Percentiles rank a stretch among this genome's conserved stretches.
Conservation (phyloP, 495 filamentous ascomycete species). For the Xylona heveae region DNA sequence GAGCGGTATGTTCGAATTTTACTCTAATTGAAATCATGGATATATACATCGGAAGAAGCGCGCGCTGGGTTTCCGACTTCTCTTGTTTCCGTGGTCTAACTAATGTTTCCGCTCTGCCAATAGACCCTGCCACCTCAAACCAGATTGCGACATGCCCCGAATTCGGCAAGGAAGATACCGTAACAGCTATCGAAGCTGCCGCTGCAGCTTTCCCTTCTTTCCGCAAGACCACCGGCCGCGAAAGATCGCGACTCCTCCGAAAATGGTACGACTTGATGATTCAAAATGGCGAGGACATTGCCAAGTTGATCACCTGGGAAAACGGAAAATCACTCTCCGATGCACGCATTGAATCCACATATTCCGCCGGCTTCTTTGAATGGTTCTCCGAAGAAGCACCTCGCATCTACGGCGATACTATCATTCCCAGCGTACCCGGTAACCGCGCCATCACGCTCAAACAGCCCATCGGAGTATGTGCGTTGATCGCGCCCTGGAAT, state of each 20-base stretch:
- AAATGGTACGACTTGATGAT: constrained; percentile 83
- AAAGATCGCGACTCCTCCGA: constrained; percentile 33
- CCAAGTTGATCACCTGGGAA: constrained; percentile 71
- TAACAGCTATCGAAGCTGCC: constrained; percentile 33
- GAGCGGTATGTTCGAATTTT: constrained; percentile 19
- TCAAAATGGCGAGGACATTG: constrained; percentile 72
- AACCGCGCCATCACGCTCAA: constrained; percentile 22
- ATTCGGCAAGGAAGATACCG: constrained; percentile 50
- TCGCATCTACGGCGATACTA: constrained; percentile 49
- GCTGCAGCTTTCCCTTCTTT: constrained; percentile 7
- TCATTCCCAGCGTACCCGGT: constrained; percentile 24
- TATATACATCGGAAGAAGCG: too few relatives aligned
- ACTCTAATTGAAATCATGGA: too few relatives aligned
- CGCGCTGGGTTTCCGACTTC: too few relatives aligned
- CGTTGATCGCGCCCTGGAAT: constrained; percentile 93
- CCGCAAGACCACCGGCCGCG: constrained; percentile 4
- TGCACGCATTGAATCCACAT: constrained; percentile 48
- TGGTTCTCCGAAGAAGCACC: constrained; percentile 66
- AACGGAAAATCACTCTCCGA: constrained; percentile 57
- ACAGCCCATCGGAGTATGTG: constrained; percentile 81
- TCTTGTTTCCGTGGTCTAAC: not conserved
- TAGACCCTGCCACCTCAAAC: constrained; percentile 63
- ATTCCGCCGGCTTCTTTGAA: constrained; percentile 54
- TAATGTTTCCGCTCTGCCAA: not conserved
- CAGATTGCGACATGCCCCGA: constrained; percentile 71